Conservation (phyloP, 2,329 filamentous ascomycete species). For the Rutstroemia sp. region DNA sequence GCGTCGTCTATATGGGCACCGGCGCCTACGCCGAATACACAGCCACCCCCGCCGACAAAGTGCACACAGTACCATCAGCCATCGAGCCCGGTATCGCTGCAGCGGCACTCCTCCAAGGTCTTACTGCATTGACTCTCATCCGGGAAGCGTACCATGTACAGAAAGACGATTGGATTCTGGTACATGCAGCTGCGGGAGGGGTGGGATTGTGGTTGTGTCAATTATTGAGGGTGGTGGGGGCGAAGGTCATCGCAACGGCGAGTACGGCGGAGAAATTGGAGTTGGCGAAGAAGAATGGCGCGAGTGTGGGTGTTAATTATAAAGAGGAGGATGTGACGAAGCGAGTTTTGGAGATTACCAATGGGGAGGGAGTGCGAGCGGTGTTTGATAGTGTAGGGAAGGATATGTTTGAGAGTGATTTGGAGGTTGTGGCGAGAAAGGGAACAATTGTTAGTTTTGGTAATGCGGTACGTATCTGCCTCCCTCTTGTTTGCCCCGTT, state of each 20-base stretch:
- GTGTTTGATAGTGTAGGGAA: slow-evolving; percentile 87
- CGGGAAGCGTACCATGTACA: slow-evolving; percentile 67
- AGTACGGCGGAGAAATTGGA: slow-evolving; percentile 65
- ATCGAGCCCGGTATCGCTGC: slow-evolving; percentile 57
- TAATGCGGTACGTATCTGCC: slow-evolving; percentile 53
- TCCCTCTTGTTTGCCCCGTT: neutral
- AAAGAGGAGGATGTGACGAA: slow-evolving; percentile 47
- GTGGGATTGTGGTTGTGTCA: slow-evolving; percentile 71
- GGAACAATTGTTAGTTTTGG: slow-evolving; percentile 74
- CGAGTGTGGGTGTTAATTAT: slow-evolving; percentile 66
- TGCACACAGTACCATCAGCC: slow-evolving; percentile 55
- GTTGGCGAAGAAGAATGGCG: slow-evolving; percentile 63
- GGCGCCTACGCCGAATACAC: slow-evolving; percentile 52
- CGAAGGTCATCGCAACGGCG: slow-evolving; percentile 72
- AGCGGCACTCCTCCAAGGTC: slow-evolving; percentile 66
- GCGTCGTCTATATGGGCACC: slow-evolving; percentile 60
- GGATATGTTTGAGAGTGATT: slow-evolving; percentile 70
- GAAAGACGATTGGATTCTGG: slow-evolving; percentile 71
- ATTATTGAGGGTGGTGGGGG: slow-evolving; percentile 65
- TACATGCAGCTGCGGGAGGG: slow-evolving; percentile 82
- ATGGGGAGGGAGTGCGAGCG: slow-evolving; percentile 63
- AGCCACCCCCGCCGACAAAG: slow-evolving; percentile 43
- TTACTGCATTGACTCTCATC: slow-evolving; percentile 75
- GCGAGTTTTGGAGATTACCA: slow-evolving; percentile 62
- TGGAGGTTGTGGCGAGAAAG: slow-evolving; percentile 69